A percentile compares a stretch with the other conserved stretches of the same genome.
Evolutionary conservation across 108 stramenopile genomes (phyloP).

Genomic region (Discostella pseudostelligera): DNA sequence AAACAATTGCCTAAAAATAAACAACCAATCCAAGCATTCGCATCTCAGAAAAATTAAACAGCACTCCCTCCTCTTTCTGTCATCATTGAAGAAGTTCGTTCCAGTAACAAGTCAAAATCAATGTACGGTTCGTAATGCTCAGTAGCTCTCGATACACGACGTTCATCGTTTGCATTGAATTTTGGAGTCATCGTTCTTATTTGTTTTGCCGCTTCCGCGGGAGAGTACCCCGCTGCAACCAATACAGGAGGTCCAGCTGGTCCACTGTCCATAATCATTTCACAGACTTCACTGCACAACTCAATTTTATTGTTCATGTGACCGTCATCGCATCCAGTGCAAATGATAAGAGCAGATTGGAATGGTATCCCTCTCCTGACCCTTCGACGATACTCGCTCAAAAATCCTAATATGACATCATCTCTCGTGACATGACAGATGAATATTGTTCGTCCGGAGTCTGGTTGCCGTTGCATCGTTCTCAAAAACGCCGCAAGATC

Average conservation of each 20-base stretch:
- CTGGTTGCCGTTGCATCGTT: slow-evolving; percentile 61
- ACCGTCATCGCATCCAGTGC: slow-evolving; percentile 62
- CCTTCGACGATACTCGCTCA: slow-evolving; percentile 67
- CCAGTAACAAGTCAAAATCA: slow-evolving; percentile 82
- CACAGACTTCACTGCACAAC: slow-evolving; percentile 51
- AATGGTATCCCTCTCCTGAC: slow-evolving; percentile 32
- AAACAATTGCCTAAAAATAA: no score
- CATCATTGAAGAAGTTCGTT: slow-evolving; percentile 33
- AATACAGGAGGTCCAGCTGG: slow-evolving; percentile 37
- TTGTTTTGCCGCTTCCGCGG: slow-evolving; percentile 71
- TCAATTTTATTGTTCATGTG: slow-evolving; percentile 36
- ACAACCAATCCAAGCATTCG: no score
- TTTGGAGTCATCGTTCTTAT: slow-evolving; percentile 80
- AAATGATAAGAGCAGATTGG: slow-evolving; percentile 73
- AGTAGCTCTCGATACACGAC: slow-evolving; percentile 65
- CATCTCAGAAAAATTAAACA: background rate
- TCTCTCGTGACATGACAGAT: slow-evolving; percentile 81
- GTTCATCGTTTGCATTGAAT: slow-evolving; percentile 72
- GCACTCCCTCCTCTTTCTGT: slow-evolving; percentile 4
- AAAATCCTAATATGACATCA: slow-evolving; percentile 87
- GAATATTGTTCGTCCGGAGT: slow-evolving; percentile 69
- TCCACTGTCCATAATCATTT: slow-evolving; percentile 53
- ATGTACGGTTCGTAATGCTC: slow-evolving; percentile 88
- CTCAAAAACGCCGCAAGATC: slow-evolving; percentile 79
- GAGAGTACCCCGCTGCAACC: slow-evolving; percentile 52